phyloP scores from a whole-genome alignment of 345 rosid genomes.

The Excoecaria agallocha region DNA sequence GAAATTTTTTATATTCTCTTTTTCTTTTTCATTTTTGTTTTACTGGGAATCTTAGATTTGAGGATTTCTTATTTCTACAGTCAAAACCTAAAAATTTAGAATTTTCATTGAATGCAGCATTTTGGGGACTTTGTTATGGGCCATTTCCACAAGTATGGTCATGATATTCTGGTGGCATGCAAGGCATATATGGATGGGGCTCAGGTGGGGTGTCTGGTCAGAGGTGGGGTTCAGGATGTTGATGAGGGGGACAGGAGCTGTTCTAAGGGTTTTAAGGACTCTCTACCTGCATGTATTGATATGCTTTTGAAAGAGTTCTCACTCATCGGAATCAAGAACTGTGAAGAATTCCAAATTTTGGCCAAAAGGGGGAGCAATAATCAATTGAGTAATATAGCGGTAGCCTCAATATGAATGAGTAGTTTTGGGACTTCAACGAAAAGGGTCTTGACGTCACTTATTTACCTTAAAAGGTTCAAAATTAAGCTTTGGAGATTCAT shows the following conservation, averaged over 20 bases:
- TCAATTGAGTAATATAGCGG: neutral
- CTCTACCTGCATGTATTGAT: conserved; percentile 36
- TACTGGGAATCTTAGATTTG: neutral
- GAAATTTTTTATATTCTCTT: too few relatives aligned
- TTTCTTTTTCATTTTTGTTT: neutral
- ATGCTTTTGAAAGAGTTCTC: conserved; percentile 48
- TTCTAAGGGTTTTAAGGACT: conserved; percentile 40
- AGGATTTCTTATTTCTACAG: neutral
- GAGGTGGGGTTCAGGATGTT: conserved; percentile 54
- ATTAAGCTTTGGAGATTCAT: conserved; percentile 6
- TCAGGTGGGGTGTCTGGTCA: conserved; percentile 54
- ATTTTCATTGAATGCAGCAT: conserved; percentile 44
- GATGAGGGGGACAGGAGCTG: conserved; percentile 43
- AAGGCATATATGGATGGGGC: conserved; percentile 72
- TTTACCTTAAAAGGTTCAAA: conserved; percentile 12
- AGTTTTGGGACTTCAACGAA: conserved; percentile 16
- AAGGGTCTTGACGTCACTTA: conserved; percentile 7
- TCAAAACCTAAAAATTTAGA: neutral
- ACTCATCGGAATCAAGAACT: conserved; percentile 46
- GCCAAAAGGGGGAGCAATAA: conserved; percentile 11
- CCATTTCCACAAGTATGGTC: conserved; percentile 62
- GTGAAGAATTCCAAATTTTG: conserved; percentile 29
- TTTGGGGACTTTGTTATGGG: conserved; percentile 72
- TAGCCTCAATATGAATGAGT: conserved; percentile 13
- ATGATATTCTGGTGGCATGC: conserved; percentile 67